Evolutionary conservation across 202 grass and related monocot genomes (phyloP), one percentile per base, ranked within the genome.

Genomic region (Schoenoplectus tabernaemontani): DNA sequence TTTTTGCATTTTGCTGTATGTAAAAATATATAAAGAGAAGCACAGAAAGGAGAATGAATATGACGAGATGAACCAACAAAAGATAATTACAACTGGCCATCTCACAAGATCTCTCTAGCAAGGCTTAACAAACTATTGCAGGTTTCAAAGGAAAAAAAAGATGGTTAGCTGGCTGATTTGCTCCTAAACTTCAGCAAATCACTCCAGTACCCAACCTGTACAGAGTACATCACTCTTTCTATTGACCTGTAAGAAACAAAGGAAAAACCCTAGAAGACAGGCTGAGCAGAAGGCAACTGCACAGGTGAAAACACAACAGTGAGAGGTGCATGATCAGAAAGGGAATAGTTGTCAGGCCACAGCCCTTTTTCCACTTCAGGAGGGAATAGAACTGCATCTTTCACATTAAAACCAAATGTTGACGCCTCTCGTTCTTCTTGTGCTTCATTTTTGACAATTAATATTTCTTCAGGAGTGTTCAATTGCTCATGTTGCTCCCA

Each of bases 281-380:
- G 59, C 39, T 62, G 58, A 62, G 77, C 17, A 46, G 17, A 80
- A 0, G 77, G 77, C 39, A 93, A 83, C 84, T 67, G 85, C 78
- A 88, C 76, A 84, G 91, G 91, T 12, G 86, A 91, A 79, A 93
- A 93, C 22, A 93, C 91, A 43, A 90, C 91, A 39, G 91, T 93
- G 16, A 93, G 91, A n/a, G 91, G 91, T 1, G 91, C 91, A 80
- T 93, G 91, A 17, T 93, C 91, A 59, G 91, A 93, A 34, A 93
- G 88, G 54, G 81, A 90, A 47, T 93, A 93, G 47, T 91, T 91
- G 68, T 93, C 91, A 19, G 91, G 91, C 91, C 91, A 93, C 84
- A 87, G 78, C 79, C 91, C 91, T 87, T 86, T 93, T 72, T 90
- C 91, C 20, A 93, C 88, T 64, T 93, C 91, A 9, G 91, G 88